Percentiles rank a stretch among this genome's conserved stretches.
Evolutionary conservation across 768 basidiomycete species (phyloP).

Genomic region (Leccinum disarticulatum): DNA sequence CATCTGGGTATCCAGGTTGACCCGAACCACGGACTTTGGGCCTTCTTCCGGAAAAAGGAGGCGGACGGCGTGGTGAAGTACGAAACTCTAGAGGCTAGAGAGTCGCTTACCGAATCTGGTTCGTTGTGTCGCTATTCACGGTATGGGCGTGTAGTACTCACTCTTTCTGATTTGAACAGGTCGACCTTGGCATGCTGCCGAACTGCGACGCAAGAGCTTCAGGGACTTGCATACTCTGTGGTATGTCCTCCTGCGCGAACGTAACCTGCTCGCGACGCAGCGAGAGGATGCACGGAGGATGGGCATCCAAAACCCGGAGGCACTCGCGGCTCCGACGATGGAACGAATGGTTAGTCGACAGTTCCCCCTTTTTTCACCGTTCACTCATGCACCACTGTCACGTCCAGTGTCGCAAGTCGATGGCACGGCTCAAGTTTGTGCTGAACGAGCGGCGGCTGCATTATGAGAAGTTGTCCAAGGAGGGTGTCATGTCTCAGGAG

Average conservation of each 20-base stretch:
- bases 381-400: constrained; percentile 5
- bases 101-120: constrained; percentile 39
- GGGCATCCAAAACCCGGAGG: constrained; percentile 38
- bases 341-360: constrained; percentile 41
- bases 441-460: constrained; percentile 88
- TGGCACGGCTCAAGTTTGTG: constrained; percentile 95
- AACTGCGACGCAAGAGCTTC: constrained; percentile 89
- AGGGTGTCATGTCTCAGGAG: constrained; percentile 21
- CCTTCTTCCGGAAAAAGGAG: constrained; percentile 67
- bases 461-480: constrained; percentile 46
- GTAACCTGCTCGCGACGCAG: constrained; percentile 89
- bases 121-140: constrained; percentile 13
- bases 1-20: constrained; percentile 44
- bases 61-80: constrained; percentile 51
- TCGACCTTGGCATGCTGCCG: constrained; percentile 82
- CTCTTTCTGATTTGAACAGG: constrained; percentile 50
- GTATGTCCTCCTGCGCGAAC: constrained; percentile 87
- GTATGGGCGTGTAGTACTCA: constrained; percentile 1
- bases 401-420: constrained; percentile 81
- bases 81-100: constrained; percentile 44
- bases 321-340: constrained; percentile 30
- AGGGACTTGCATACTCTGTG: constrained; percentile 92
- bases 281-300: constrained; percentile 71
- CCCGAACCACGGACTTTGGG: constrained; percentile 74
- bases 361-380: background rate